Conservation (phyloP, 257 asterid species). For the Solanum dulcamara region DNA sequence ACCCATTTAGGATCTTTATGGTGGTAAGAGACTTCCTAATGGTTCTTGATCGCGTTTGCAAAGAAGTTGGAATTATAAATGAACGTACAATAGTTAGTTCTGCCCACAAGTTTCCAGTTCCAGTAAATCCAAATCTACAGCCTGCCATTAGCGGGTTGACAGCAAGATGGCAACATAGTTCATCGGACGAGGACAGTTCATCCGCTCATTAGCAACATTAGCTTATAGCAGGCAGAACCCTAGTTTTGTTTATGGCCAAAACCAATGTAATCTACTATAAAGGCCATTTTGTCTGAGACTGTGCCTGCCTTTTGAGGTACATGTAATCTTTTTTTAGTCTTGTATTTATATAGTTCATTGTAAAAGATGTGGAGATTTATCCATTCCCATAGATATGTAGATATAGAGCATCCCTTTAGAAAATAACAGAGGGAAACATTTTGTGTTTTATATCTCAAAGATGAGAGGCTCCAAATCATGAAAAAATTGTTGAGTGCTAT, state of each 20-base stretch:
- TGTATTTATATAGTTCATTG: constrained; percentile 42
- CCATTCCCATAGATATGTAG: constrained; percentile 16
- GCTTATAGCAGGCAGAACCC: neutral
- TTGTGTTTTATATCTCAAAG: neutral
- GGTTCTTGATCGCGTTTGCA: constrained; percentile 75
- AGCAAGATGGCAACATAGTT: constrained; percentile 20
- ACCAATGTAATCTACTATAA: constrained; percentile 16
- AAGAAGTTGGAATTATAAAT: constrained; percentile 83
- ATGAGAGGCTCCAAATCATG: neutral
- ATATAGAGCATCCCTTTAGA: constrained; percentile 13
- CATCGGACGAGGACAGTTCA: constrained; percentile 42
- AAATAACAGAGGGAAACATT: neutral
- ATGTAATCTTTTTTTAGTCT: constrained; percentile 10
- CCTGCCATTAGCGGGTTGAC: constrained; percentile 30
- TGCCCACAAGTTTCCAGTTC: constrained; percentile 73
- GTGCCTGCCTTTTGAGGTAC: constrained; percentile 15
- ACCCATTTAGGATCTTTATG: constrained; percentile 83
- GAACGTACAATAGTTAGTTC: constrained; percentile 68
- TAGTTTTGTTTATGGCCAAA: constrained; percentile 6
- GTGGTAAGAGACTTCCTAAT: constrained; percentile 86
- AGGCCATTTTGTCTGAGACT: constrained; percentile 14
- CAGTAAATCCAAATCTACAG: constrained; percentile 80
- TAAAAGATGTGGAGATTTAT: constrained; percentile 16
- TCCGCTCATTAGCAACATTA: constrained; percentile 7
- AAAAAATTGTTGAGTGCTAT: neutral